These are phyloP conservation scores for Gentiana macrophylla DNA, from an alignment of 257 asterid species.

Conservation along the genomic window DNA sequence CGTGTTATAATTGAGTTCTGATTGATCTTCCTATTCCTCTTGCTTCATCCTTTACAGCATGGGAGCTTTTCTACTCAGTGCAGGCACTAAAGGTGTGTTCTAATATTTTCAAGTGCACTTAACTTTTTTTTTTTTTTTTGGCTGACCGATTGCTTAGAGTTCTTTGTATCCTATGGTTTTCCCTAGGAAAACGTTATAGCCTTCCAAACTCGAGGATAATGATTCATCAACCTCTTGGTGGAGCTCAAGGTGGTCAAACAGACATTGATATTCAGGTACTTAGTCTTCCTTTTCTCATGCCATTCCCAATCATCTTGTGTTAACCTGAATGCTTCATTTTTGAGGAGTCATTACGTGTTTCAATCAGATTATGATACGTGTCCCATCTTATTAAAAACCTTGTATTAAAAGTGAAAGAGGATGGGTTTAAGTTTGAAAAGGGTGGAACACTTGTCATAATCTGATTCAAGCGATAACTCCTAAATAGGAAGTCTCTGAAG, in stretches of 20 bases:
- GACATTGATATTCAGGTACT: slow-evolving; percentile 74
- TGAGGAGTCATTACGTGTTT: too few relatives aligned
- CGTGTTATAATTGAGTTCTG: too few relatives aligned
- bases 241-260: slow-evolving; percentile 74
- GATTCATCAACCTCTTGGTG: slow-evolving; percentile 95
- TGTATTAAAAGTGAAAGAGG: too few relatives aligned
- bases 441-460: too few relatives aligned
- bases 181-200: slow-evolving; percentile 68
- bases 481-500: too few relatives aligned
- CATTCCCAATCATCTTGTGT: too few relatives aligned
- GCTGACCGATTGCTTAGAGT: not conserved
- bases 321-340: too few relatives aligned
- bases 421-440: too few relatives aligned
- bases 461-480: too few relatives aligned
- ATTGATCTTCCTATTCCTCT: not conserved
- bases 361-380: too few relatives aligned
- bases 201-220: slow-evolving; percentile 69
- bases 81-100: slow-evolving; percentile 80
- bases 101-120: not conserved
- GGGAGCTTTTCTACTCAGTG: slow-evolving; percentile 91
- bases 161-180: not conserved
- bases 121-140: not conserved
- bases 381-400: too few relatives aligned
- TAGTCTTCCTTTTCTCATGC: not conserved
- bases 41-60: slow-evolving; percentile 35